phyloP scores from a whole-genome alignment of 2,329 filamentous ascomycete genomes.

The Tolypocladium amazonense region DNA sequence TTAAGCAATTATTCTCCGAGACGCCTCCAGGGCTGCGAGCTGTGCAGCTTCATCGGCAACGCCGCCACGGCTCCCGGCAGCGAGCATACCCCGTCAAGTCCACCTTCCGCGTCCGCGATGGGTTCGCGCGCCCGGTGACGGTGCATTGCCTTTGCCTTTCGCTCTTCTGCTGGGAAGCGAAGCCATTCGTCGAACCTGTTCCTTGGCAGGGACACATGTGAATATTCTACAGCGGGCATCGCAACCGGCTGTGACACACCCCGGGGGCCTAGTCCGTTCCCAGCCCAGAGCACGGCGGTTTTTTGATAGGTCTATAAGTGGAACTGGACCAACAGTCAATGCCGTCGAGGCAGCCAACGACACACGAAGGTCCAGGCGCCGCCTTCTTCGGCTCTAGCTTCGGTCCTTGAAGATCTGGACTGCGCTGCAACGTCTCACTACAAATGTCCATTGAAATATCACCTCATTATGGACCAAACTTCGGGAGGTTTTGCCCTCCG shows the following conservation, averaged over 20 bases:
- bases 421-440: conserved; percentile 5
- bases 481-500: neutral
- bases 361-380: neutral
- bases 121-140: neutral
- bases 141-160: neutral
- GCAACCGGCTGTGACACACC: neutral
- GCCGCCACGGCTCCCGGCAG: neutral
- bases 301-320: neutral
- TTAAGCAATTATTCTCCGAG: neutral
- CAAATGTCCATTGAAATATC: neutral
- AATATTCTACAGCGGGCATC: neutral
- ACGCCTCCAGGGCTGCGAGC: neutral
- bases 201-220: neutral
- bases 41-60: neutral
- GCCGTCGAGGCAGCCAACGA: neutral
- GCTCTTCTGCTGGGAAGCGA: neutral
- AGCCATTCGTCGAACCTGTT: neutral
- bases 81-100: neutral
- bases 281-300: neutral
- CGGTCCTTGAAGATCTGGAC: conserved; percentile 1
- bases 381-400: neutral
- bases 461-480: neutral
- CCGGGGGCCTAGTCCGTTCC: neutral
- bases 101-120: neutral
- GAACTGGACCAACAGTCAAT: neutral